A percentile compares a stretch with the other conserved stretches of the same genome.
Conservation (phyloP, 306 rosid genomes). For the Trichosanthes truncata region DNA sequence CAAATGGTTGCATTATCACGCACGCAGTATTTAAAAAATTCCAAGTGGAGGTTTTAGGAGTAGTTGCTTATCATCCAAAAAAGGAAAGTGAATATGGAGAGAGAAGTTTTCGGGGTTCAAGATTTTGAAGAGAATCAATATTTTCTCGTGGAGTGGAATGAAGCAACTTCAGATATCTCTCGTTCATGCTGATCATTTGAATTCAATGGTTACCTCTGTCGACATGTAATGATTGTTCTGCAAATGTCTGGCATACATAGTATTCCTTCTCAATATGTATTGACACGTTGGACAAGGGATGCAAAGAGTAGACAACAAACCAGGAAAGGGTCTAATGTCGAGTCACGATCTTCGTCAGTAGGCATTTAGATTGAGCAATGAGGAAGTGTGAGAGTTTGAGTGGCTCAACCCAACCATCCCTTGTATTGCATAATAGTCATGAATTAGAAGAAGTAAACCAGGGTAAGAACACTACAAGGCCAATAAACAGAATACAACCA, state of each 20-base stretch:
- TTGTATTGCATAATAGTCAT: conserved; percentile 15
- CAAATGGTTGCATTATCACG: conserved; percentile 25
- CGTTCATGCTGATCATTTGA: conserved; percentile 39
- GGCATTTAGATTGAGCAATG: conserved; percentile 34
- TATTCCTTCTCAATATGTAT: conserved; percentile 35
- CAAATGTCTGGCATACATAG: conserved; percentile 36
- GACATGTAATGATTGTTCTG: conserved; percentile 38
- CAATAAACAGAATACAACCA: conserved; percentile 17
- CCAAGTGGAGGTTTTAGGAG: conserved; percentile 48
- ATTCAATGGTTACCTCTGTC: conserved; percentile 36
- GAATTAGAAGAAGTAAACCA: conserved; percentile 20
- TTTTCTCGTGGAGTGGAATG: conserved; percentile 34
- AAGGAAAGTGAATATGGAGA: conserved; percentile 19
- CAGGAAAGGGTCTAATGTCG: conserved; percentile 5
- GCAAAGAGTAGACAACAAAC: conserved; percentile 25
- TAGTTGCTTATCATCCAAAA: conserved; percentile 44
- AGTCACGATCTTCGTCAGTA: conserved; percentile 21
- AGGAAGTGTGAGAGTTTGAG: conserved; percentile 27
- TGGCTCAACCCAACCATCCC: conserved; percentile 16
- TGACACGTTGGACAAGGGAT: conserved; percentile 36
- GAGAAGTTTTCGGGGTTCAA: neutral
- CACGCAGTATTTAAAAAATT: conserved; percentile 29
- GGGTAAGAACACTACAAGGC: conserved; percentile 13
- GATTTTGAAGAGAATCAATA: conserved; percentile 32
- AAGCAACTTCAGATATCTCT: conserved; percentile 26